Conservation (phyloP, 2,329 filamentous ascomycete genomes). For the Ophiostoma australiae region DNA sequence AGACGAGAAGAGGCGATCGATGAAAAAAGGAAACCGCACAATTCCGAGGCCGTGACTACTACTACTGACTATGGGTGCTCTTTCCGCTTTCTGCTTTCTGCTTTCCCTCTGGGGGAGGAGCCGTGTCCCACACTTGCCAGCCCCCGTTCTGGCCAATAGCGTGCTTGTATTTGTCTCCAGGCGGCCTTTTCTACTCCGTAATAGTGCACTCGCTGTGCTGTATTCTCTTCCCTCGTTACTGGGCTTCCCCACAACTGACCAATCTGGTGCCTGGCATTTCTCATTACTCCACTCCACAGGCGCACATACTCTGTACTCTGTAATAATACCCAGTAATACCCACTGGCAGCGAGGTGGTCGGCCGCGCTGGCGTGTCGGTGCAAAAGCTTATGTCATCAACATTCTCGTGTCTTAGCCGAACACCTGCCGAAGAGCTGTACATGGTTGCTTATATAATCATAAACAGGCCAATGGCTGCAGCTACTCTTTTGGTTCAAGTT, state of each 20-base stretch:
- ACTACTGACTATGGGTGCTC: neutral
- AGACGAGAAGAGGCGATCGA: neutral
- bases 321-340: neutral
- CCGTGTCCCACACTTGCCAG: neutral
- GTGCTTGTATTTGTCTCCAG: neutral
- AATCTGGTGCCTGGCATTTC: conserved; percentile 28
- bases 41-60: conserved; percentile 24
- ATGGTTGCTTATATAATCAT: neutral
- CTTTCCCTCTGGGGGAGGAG: conserved; percentile 13
- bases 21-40: conserved; percentile 27
- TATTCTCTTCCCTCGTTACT: neutral
- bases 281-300: conserved; percentile 27
- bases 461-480: neutral
- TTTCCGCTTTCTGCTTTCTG: neutral
- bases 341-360: neutral
- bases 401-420: conserved; percentile 22
- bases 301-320: neutral
- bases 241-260: conserved; percentile 20
- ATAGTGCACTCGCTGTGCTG: neutral
- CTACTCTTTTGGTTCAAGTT: neutral
- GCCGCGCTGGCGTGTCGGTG: neutral
- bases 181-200: neutral
- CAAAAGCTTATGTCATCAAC: neutral
- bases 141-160: conserved; percentile 24
- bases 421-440: conserved; percentile 22